Conservation (phyloP, 176 grass and related monocot genomes). For the Cenchrus purpureus region DNA sequence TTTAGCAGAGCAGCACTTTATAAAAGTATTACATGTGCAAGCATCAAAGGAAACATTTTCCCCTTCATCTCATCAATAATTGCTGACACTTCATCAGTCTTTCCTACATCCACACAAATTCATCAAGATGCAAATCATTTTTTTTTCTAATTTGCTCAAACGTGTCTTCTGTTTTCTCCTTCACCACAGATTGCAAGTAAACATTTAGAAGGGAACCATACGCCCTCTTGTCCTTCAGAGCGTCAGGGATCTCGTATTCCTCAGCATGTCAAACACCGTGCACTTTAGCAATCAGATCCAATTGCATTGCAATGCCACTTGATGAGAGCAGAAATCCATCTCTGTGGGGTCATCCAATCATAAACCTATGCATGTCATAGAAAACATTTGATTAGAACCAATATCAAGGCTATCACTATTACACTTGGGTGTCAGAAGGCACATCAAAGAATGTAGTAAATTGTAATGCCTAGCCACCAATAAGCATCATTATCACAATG, state of each 20-base stretch:
- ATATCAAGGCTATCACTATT: neutral
- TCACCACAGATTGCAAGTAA: slow-evolving; percentile 60
- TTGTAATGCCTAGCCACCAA: slow-evolving; percentile 19
- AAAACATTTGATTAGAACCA: slow-evolving; percentile 9
- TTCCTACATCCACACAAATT: slow-evolving; percentile 71
- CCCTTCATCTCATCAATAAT: slow-evolving; percentile 77
- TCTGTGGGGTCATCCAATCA: slow-evolving; percentile 71
- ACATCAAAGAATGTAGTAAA: slow-evolving; percentile 20
- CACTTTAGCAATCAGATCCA: slow-evolving; percentile 87
- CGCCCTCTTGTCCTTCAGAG: slow-evolving; percentile 69
- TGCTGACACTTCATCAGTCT: slow-evolving; percentile 51
- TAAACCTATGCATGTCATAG: slow-evolving; percentile 58
- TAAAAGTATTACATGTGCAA: slow-evolving; percentile 83
- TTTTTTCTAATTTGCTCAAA: slow-evolving; percentile 66
- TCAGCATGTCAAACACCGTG: slow-evolving; percentile 62
- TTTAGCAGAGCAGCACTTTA: slow-evolving; percentile 75
- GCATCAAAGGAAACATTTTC: slow-evolving; percentile 63
- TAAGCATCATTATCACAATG: neutral
- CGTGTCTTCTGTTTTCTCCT: slow-evolving; percentile 59
- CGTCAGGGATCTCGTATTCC: slow-evolving; percentile 67
- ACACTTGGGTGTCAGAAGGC: slow-evolving; percentile 5
- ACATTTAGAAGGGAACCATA: slow-evolving; percentile 79
- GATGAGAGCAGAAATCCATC: slow-evolving; percentile 62
- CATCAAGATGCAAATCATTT: slow-evolving; percentile 46
- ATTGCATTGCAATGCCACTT: slow-evolving; percentile 82